Base-by-base conservation (phyloP, 164 flowering plant species). In the Annona cherimola region DNA sequence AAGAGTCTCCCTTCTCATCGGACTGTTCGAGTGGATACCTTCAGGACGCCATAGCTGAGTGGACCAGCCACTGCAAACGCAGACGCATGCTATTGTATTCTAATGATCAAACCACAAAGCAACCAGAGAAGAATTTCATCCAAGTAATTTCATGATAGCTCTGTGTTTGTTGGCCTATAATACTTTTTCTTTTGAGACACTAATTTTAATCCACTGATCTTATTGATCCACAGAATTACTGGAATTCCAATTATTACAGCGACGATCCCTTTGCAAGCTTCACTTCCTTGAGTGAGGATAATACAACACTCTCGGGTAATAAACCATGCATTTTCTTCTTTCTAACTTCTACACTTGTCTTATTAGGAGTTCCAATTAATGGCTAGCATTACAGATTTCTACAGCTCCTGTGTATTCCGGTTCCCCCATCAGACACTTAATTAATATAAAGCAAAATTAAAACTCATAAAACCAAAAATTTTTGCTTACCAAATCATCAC, bases 41-140 rank as follows among this genome's bases (percentile, higher is more conserved):
- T 67, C 68, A 81, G 71, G 84, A 81, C 45, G 84, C 84, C 65
- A 54, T 77, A 1, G 63, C 62, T 35, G 80, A 76, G 9, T 79
- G 76, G 82, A 79, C 61, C 63, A 61, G 69, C 61, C 71, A 61
- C 39, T 73, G 73, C 45, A 75, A 81, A 73, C 63, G 77, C 57
- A 61, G 70, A 64, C 60, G 78, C 45, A 18, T 71, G 69, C 44
- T 61, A 42, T 59, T 67, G 26, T 72, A 62, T 65, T 70, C 69
- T 44, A 45, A 57, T 43, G 42, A 64, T 57, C 61, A 60, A 46
- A 18, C 69, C 18, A n/a, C 45, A n/a, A 35, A 63, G 2, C 69
- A 72, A 42, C 39, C 68, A 6, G 69, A 65, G 6, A 50, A 63
- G 9, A 9, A 50, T 50, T 45, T 65, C 18, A 57, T 72, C 41